These are phyloP conservation scores for Simplicillium sp. DNA, from an alignment of 2,329 filamentous ascomycete species.

Conservation along the genomic window DNA sequence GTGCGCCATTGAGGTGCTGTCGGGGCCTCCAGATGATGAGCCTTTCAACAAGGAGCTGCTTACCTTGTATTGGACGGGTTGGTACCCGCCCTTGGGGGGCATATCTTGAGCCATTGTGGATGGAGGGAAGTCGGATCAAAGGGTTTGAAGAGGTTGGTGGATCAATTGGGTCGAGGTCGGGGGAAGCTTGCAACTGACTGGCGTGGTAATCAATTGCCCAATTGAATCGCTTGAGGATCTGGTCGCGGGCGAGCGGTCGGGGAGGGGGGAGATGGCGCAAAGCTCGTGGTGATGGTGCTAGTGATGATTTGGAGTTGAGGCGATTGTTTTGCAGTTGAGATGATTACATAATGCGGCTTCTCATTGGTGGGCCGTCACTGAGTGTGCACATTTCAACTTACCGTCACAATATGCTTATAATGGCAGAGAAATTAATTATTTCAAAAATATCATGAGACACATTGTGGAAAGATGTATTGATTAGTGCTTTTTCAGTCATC, in stretches of 20 bases:
- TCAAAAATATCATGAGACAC: no score
- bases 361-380: no score
- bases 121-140: conserved; percentile 1
- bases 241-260: background rate
- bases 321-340: conserved; percentile 7
- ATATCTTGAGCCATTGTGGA: conserved; percentile 90
- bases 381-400: no score
- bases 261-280: background rate
- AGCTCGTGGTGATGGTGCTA: background rate
- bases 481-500: no score
- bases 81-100: conserved; percentile 90
- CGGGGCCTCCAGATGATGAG: background rate
- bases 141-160: conserved; percentile 3
- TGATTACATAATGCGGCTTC: conserved; percentile 4
- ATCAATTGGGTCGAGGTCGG: conserved; percentile 10
- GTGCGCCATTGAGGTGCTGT: background rate
- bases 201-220: background rate
- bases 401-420: no score
- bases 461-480: no score
- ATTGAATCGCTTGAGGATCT: background rate
- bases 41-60: conserved; percentile 16
- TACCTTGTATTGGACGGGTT: conserved; percentile 94
- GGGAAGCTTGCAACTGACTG: background rate
- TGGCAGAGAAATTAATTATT: no score
- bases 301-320: background rate